Evolutionary conservation across 2,329 filamentous ascomycete genomes (phyloP), one percentile per base, ranked within the genome.

Genomic region (Colletotrichum chrysophilum): DNA sequence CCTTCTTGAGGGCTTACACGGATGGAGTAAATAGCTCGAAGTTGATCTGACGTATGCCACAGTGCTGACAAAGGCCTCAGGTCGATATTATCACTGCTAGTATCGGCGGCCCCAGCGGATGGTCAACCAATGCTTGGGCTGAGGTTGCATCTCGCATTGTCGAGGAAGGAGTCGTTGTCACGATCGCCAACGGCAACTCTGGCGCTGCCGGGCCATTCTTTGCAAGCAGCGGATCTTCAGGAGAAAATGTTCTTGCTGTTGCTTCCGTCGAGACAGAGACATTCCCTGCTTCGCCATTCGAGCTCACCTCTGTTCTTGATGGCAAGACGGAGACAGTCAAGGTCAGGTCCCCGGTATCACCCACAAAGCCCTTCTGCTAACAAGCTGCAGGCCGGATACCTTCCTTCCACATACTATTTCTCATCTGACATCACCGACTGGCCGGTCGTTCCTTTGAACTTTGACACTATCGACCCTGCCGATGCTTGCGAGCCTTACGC

Each of bases 171-270:
- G 83, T 90, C 1, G 85, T 89, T 10, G 85, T 90, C 18, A 86
- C 87, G 12, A 86, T 90, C 28, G 86, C 89, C 3, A 88, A 87
- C 6, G 89, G 89, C 16, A 91, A 91, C 70, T 85, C 87, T 18
- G 89, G 89, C 28, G 81, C 82, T 16, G 80, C 82, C 13, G 89
- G 89, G 0, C 84, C 89, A 0, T 90, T 91, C 79, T 88, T 85
- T 34, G 82, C 83, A 7, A 83, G 81, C 56, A 83, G 81, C 6
- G 87, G 86, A 5, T 83, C 86, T 3, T 83, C 85, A 9, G 87
- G 85, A 5, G 82, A 81, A 34, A 82, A 85, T n/a, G 86, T 87
- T 5, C 83, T 87, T 12, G 82, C 86, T 5, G 84, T 89, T 28
- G 88, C 86, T 24, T 88, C 88, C 0, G 81, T 88, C 48, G 79